Conservation (phyloP, 2,329 filamentous ascomycete species). For the Bipolaris zeicola region DNA sequence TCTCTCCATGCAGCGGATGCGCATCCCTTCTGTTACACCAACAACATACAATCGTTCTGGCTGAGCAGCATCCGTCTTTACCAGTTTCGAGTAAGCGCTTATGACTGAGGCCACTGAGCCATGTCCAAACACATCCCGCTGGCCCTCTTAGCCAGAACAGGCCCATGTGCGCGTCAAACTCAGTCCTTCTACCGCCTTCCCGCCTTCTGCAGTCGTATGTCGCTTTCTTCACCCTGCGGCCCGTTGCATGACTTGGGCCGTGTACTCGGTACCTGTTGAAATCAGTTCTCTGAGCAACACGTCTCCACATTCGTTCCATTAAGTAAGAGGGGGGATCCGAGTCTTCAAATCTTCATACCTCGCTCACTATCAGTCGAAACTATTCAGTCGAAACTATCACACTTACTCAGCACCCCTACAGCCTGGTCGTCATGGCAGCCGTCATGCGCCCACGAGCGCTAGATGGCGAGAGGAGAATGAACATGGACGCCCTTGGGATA, state of each 20-base stretch:
- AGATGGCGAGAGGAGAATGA: slow-evolving; percentile 36
- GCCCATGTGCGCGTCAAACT: slow-evolving; percentile 28
- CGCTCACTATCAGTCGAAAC: slow-evolving; percentile 12
- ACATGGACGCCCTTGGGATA: slow-evolving; percentile 41
- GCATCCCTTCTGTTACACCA: slow-evolving; percentile 38
- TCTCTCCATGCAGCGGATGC: slow-evolving; percentile 27
- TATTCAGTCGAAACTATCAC: slow-evolving; percentile 15
- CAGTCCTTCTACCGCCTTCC: slow-evolving; percentile 29
- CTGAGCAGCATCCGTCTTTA: slow-evolving; percentile 35
- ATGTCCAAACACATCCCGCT: slow-evolving; percentile 36
- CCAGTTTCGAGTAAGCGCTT: slow-evolving; percentile 40
- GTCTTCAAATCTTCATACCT: slow-evolving; percentile 21
- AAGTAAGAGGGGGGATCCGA: slow-evolving; percentile 33
- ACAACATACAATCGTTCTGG: slow-evolving; percentile 30
- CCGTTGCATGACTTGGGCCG: slow-evolving; percentile 32
- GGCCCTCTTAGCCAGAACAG: slow-evolving; percentile 23
- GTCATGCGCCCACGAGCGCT: slow-evolving; percentile 33
- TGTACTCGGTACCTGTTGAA: slow-evolving; percentile 27
- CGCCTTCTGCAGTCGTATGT: slow-evolving; percentile 25
- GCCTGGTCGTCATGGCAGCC: slow-evolving; percentile 42
- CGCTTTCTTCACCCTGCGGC: slow-evolving; percentile 38
- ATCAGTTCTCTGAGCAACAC: slow-evolving; percentile 27
- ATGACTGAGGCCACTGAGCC: slow-evolving; percentile 25
- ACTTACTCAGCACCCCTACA: slow-evolving; percentile 21
- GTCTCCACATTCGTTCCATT: slow-evolving; percentile 33